These are phyloP conservation scores for Cutaneotrichosporon cavernicola DNA, from an alignment of 1,284 basidiomycete species.

Conservation along the genomic window DNA sequence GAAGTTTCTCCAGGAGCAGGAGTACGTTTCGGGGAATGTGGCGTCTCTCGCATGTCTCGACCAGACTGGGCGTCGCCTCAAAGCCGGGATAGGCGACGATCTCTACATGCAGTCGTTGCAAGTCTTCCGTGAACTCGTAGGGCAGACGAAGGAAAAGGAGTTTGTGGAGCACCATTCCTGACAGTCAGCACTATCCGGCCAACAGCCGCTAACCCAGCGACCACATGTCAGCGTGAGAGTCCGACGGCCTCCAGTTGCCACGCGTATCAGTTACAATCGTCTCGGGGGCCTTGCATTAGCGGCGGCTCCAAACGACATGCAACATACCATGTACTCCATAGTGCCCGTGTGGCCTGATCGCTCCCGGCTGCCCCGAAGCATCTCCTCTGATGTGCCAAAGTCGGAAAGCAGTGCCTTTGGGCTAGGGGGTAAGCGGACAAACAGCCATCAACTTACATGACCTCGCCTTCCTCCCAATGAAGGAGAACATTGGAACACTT, in stretches of 20 bases:
- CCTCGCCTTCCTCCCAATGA: slow-evolving; percentile 83
- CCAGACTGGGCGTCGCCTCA: slow-evolving; percentile 59
- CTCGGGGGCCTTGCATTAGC: slow-evolving; percentile 64
- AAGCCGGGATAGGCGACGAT: slow-evolving; percentile 77
- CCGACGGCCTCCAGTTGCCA: slow-evolving; percentile 68
- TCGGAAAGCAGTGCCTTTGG: slow-evolving; percentile 80
- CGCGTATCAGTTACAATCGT: slow-evolving; percentile 59
- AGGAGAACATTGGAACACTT: slow-evolving; percentile 91
- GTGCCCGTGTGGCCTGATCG: slow-evolving; percentile 91
- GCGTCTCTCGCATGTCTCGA: slow-evolving; percentile 63
- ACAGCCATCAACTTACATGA: slow-evolving; percentile 56
- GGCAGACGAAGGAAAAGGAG: slow-evolving; percentile 83
- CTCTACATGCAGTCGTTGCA: slow-evolving; percentile 65
- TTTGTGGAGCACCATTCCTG: slow-evolving; percentile 84
- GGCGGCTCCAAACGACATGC: no score
- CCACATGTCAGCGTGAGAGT: slow-evolving; percentile 69
- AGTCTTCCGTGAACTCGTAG: slow-evolving; percentile 65
- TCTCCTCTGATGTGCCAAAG: slow-evolving; percentile 89
- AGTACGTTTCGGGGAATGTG: slow-evolving; percentile 68
- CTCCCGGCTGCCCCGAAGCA: slow-evolving; percentile 65
- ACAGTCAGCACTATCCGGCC: not conserved
- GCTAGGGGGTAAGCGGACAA: slow-evolving; percentile 27
- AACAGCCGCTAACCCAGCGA: slow-evolving; percentile 53
- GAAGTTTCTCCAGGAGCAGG: slow-evolving; percentile 67
- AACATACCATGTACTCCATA: slow-evolving; percentile 59